Conservation (phyloP, 2,329 filamentous ascomycete genomes). For the Myriosclerotinia scirpicola region DNA sequence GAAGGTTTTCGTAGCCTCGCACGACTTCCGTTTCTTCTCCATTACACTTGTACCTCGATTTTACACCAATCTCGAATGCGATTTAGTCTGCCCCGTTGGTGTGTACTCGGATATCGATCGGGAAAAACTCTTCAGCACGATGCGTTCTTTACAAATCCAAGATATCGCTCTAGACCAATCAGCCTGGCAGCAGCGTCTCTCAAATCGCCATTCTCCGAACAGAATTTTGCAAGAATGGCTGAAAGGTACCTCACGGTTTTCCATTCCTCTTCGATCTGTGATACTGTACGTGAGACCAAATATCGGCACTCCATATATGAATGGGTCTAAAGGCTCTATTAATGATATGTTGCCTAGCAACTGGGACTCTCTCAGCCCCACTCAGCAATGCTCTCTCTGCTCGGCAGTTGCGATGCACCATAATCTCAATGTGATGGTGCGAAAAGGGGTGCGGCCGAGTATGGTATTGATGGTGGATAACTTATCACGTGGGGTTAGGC, state of each 20-base stretch:
- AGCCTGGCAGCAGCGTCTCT: not conserved
- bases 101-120: not conserved
- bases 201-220: not conserved
- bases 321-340: not conserved
- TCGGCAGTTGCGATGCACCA: too few relatives aligned
- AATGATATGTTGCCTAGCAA: not conserved
- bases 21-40: not conserved
- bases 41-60: not conserved
- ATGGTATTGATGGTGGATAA: too few relatives aligned
- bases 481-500: too few relatives aligned
- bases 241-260: not conserved
- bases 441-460: too few relatives aligned
- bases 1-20: not conserved
- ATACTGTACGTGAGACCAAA: not conserved
- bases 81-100: constrained; percentile 1
- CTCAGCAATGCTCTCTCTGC: not conserved
- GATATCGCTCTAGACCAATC: not conserved
- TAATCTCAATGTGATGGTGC: too few relatives aligned
- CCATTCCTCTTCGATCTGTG: not conserved
- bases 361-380: not conserved
- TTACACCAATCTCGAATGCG: not conserved
- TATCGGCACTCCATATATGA: not conserved
- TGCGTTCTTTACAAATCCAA: not conserved
- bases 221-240: not conserved
- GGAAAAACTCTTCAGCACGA: not conserved